A percentile compares a stretch with the other conserved stretches of the same genome.
Evolutionary conservation across 495 filamentous ascomycete species (phyloP).

Genomic region (Talaromyces wortmannii): DNA sequence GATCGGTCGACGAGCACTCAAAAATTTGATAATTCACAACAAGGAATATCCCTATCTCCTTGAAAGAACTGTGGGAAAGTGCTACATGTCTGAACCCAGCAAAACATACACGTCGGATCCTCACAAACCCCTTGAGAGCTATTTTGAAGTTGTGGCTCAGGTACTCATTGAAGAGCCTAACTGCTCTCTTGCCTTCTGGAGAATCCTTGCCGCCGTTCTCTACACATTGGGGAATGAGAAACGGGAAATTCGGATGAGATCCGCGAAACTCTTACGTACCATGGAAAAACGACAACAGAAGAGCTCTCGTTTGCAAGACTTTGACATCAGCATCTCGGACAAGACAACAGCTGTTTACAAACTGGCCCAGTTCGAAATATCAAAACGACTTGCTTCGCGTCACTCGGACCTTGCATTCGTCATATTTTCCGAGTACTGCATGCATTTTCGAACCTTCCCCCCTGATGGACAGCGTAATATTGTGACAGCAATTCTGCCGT

Average conservation of each 20-base stretch:
- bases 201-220: conserved; percentile 75
- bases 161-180: conserved; percentile 74
- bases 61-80: conserved; percentile 80
- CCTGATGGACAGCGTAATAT: conserved; percentile 84
- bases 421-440: conserved; percentile 89
- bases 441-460: conserved; percentile 80
- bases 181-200: conserved; percentile 84
- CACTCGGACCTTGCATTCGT: conserved; percentile 85
- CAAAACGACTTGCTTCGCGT: conserved; percentile 79
- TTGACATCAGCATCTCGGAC: conserved; percentile 96
- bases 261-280: conserved; percentile 72
- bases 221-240: conserved; percentile 89
- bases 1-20: conserved; percentile 86
- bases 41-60: conserved; percentile 75
- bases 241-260: conserved; percentile 80
- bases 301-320: conserved; percentile 87
- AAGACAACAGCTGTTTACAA: conserved; percentile 98
- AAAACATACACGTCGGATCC: conserved; percentile 37
- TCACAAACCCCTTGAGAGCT: conserved; percentile 84
- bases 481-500: conserved; percentile 88
- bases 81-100: conserved; percentile 52
- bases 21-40: conserved; percentile 87
- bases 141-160: conserved; percentile 86
- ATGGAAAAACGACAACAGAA: conserved; percentile 80
- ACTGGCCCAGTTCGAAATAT: conserved; percentile 92